Evolutionary conservation across 2,329 filamentous ascomycete species (phyloP).

Genomic region (Ceratocystis diversiconidia): DNA sequence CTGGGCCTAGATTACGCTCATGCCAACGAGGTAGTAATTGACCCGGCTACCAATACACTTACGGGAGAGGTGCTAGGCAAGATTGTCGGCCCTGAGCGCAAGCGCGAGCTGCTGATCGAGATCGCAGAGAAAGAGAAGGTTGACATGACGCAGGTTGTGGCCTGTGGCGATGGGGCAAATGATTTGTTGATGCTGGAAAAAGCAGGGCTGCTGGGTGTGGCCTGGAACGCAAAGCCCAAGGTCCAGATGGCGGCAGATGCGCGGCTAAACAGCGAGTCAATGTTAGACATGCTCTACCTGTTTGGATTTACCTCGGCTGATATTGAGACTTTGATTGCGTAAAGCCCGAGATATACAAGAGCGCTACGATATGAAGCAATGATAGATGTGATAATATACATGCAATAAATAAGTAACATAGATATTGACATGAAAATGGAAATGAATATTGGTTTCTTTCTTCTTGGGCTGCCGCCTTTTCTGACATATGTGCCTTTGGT

Average conservation of each 20-base stretch:
- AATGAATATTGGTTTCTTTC: no score
- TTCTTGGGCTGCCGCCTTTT: no score
- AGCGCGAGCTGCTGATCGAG: conserved; percentile 54
- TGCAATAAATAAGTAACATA: not conserved
- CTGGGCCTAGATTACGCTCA: conserved; percentile 77
- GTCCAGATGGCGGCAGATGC: conserved; percentile 66
- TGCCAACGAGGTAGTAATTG: conserved; percentile 69
- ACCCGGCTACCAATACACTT: conserved; percentile 39
- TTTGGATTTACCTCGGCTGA: conserved; percentile 59
- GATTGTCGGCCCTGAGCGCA: conserved; percentile 65
- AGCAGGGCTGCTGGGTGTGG: conserved; percentile 57
- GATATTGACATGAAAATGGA: not conserved
- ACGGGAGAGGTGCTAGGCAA: conserved; percentile 58
- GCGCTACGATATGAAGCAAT: not conserved
- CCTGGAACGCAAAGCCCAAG: conserved; percentile 71
- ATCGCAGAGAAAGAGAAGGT: conserved; percentile 57
- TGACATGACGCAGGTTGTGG: conserved; percentile 51
- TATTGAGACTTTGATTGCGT: conserved; percentile 33
- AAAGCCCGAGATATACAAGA: not conserved
- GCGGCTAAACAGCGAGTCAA: conserved; percentile 53
- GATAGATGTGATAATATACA: not conserved
- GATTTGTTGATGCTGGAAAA: conserved; percentile 66
- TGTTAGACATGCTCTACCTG: conserved; percentile 59
- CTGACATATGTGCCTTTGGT: no score
- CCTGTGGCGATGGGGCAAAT: conserved; percentile 71